Percentiles rank a stretch among this genome's conserved stretches.
Evolutionary conservation across 495 filamentous ascomycete genomes (phyloP).

Genomic region (Endocarpon pusillum): DNA sequence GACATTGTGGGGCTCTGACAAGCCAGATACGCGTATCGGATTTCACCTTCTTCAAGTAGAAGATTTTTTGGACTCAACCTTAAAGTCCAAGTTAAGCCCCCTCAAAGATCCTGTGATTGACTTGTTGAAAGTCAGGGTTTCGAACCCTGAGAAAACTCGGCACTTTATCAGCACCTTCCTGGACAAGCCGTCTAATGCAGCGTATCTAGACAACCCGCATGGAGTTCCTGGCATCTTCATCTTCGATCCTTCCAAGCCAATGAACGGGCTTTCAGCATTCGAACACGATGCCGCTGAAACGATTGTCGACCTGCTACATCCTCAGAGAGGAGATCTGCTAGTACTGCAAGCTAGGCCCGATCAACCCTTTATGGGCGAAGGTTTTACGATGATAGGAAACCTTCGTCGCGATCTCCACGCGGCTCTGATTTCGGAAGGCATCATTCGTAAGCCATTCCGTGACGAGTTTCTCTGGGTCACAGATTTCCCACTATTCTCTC

Average conservation of each 20-base stretch:
- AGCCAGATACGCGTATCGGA: constrained; percentile 64
- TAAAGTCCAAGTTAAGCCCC: constrained; percentile 53
- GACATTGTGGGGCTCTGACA: constrained; percentile 69
- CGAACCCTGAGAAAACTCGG: constrained; percentile 27
- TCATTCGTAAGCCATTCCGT: constrained; percentile 34
- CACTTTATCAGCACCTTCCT: constrained; percentile 54
- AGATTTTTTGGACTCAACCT: constrained; percentile 42
- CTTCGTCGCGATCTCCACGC: constrained; percentile 55
- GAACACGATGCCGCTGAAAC: constrained; percentile 55
- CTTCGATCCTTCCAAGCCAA: constrained; percentile 47
- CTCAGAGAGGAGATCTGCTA: constrained; percentile 56
- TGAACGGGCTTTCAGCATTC: constrained; percentile 55
- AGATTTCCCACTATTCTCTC: constrained; percentile 83
- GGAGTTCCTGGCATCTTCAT: constrained; percentile 65
- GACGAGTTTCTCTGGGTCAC: constrained; percentile 70
- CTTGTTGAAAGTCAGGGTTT: constrained; percentile 41
- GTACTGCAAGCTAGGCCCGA: constrained; percentile 62
- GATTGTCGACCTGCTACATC: constrained; percentile 31
- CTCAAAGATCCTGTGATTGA: constrained; percentile 50
- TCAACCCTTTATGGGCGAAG: constrained; percentile 36
- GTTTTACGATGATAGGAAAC: constrained; percentile 66
- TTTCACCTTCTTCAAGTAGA: constrained; percentile 46
- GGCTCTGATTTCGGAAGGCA: constrained; percentile 37
- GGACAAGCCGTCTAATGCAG: constrained; percentile 39
- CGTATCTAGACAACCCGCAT: constrained; percentile 45